Conservation (phyloP, 768 basidiomycete genomes). For the Tulasnella sp. region DNA sequence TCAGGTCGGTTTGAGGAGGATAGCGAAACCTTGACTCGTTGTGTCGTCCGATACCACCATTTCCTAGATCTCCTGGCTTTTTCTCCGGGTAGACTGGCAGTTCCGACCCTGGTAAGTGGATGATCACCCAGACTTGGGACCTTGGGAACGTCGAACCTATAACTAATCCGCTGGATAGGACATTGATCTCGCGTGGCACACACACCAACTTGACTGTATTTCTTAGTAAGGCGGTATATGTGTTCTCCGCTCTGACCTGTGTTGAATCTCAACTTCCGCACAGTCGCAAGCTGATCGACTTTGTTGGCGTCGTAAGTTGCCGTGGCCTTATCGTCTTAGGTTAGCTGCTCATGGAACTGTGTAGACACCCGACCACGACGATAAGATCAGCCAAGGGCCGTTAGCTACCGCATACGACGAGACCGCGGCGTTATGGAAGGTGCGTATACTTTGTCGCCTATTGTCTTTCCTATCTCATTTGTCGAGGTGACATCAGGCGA, state of each 20-base stretch:
- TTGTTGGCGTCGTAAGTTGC: background rate
- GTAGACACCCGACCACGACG: slow-evolving; percentile 18
- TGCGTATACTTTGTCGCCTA: background rate
- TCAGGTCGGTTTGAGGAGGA: slow-evolving; percentile 16
- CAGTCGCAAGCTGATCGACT: slow-evolving; percentile 1
- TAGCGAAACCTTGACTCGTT: slow-evolving; percentile 10
- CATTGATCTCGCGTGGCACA: slow-evolving; percentile 20
- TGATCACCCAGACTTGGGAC: background rate
- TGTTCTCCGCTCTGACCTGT: background rate
- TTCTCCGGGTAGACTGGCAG: slow-evolving; percentile 14
- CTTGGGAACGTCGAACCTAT: background rate
- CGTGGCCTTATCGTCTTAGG: background rate
- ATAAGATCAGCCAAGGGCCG: slow-evolving; percentile 13
- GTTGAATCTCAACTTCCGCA: background rate
- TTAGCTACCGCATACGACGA: background rate
- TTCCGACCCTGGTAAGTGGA: slow-evolving; percentile 17
- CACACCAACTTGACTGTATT: slow-evolving; percentile 16
- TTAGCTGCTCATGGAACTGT: background rate
- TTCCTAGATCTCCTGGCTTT: slow-evolving; percentile 18
- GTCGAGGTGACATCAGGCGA: slow-evolving; percentile 29
- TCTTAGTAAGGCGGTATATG: slow-evolving; percentile 1
- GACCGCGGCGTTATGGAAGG: slow-evolving; percentile 8
- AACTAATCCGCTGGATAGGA: background rate
- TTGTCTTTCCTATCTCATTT: no score
- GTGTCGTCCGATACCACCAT: slow-evolving; percentile 18